A percentile compares a stretch with the other conserved stretches of the same genome.
phyloP scores from a whole-genome alignment of 345 rosid genomes.

The Gossypium mustelinum region DNA sequence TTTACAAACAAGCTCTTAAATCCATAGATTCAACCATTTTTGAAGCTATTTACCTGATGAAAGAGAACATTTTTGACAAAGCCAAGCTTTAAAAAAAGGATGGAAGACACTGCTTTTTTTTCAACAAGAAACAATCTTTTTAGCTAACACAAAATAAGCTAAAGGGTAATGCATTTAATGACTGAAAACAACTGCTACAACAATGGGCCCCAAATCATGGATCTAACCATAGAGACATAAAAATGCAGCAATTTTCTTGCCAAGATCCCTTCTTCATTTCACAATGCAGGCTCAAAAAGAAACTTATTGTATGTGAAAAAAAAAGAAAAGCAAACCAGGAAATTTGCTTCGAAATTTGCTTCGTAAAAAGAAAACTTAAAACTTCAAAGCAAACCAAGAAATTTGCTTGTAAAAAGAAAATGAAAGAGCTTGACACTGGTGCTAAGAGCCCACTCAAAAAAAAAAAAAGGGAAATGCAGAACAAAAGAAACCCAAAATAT shows the following conservation, averaged over 20 bases:
- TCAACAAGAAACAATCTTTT: slow-evolving; percentile 31
- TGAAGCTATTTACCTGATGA: slow-evolving; percentile 22
- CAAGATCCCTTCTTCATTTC: slow-evolving; percentile 36
- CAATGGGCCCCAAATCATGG: slow-evolving; percentile 34
- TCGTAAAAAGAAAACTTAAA: slow-evolving; percentile 22
- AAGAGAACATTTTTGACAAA: slow-evolving; percentile 16
- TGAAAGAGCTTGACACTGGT: slow-evolving; percentile 15
- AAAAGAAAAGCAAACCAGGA: no score
- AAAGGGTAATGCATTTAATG: slow-evolving; percentile 29
- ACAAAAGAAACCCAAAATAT: slow-evolving; percentile 26
- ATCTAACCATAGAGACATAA: slow-evolving; percentile 27
- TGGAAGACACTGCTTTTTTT: slow-evolving; percentile 15
- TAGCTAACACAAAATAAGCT: slow-evolving; percentile 27
- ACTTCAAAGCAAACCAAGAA: slow-evolving; percentile 30
- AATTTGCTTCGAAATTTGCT: neutral
- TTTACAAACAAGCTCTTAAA: neutral
- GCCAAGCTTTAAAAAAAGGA: slow-evolving; percentile 14
- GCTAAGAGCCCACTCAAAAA: slow-evolving; percentile 14
- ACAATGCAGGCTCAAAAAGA: slow-evolving; percentile 36
- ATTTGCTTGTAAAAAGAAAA: slow-evolving; percentile 18
- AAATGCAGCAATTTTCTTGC: slow-evolving; percentile 32
- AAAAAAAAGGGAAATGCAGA: slow-evolving; percentile 17
- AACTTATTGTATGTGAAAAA: slow-evolving; percentile 13
- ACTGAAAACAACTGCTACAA: slow-evolving; percentile 26
- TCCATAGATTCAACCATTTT: slow-evolving; percentile 5